phyloP scores from a whole-genome alignment of 2,329 filamentous ascomycete genomes.

The Coniochaeta sp. region DNA sequence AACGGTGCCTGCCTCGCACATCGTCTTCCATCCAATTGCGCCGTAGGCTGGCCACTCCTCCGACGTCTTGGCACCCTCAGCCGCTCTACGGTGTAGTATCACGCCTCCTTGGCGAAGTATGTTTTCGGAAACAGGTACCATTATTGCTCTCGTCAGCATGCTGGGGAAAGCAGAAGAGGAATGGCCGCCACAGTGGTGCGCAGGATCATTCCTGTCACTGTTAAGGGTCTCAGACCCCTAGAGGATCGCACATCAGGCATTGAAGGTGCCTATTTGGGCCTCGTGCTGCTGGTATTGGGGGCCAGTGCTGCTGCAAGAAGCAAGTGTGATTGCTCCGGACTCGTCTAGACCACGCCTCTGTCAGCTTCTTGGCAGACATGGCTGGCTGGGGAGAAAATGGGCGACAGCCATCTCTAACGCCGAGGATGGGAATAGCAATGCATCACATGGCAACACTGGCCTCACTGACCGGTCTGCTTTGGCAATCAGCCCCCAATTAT shows the following conservation, averaged over 20 bases:
- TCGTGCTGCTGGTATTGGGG: background rate
- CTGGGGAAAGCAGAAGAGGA: background rate
- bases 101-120: background rate
- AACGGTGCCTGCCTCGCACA: background rate
- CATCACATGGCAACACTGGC: too few species aligned
- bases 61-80: background rate
- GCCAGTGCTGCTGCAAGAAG: background rate
- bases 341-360: background rate
- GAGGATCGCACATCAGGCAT: too few species aligned
- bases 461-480: too few species aligned
- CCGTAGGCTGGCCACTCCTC: background rate
- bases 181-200: too few species aligned
- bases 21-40: background rate
- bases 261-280: too few species aligned
- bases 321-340: background rate
- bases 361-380: background rate
- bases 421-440: too few species aligned
- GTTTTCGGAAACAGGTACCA: background rate
- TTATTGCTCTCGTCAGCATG: background rate
- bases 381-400: too few species aligned
- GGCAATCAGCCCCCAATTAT: too few species aligned
- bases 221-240: too few species aligned
- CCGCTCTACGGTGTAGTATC: background rate
- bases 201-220: too few species aligned
- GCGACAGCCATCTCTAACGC: background rate